Evolutionary conservation across 2,329 filamentous ascomycete genomes (phyloP).

Genomic region (Fusarium miscanthi): DNA sequence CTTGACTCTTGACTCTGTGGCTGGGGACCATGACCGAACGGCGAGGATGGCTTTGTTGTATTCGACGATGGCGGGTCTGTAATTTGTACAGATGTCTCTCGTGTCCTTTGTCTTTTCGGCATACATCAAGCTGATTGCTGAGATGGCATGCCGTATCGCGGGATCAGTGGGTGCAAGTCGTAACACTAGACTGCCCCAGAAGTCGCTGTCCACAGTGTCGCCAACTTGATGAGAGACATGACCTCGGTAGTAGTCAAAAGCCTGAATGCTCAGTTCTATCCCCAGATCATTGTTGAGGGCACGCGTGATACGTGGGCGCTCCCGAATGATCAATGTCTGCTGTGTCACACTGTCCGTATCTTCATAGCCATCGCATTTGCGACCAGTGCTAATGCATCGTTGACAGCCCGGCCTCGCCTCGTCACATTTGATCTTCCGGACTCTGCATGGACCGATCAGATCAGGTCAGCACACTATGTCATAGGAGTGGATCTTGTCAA

Average conservation of each 20-base stretch:
- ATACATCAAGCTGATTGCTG: conserved; percentile 6
- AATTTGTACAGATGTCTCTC: not conserved
- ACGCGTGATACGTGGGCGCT: not conserved
- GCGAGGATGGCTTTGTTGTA: not conserved
- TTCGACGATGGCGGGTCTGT: not conserved
- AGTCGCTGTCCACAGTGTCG: not conserved
- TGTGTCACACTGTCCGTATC: not conserved
- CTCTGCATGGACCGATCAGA: not conserved
- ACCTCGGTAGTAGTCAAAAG: not conserved
- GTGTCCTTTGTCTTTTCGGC: not conserved
- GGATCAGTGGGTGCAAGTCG: conserved; percentile 5
- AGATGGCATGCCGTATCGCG: conserved; percentile 10
- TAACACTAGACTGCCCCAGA: conserved; percentile 6
- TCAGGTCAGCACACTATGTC: not conserved
- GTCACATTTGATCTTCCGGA: conserved; percentile 19
- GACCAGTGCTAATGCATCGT: conserved; percentile 8
- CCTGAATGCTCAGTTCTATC: not conserved
- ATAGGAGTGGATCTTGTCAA: too few species aligned
- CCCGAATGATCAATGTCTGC: not conserved
- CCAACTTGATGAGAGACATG: not conserved
- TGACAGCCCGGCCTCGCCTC: conserved; percentile 8
- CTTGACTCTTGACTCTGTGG: not conserved
- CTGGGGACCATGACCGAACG: not conserved
- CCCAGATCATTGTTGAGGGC: not conserved
- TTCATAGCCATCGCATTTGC: conserved; percentile 9